phyloP scores from a whole-genome alignment of 805 yeast genomes.

The Metschnikowia aberdeeniae region DNA sequence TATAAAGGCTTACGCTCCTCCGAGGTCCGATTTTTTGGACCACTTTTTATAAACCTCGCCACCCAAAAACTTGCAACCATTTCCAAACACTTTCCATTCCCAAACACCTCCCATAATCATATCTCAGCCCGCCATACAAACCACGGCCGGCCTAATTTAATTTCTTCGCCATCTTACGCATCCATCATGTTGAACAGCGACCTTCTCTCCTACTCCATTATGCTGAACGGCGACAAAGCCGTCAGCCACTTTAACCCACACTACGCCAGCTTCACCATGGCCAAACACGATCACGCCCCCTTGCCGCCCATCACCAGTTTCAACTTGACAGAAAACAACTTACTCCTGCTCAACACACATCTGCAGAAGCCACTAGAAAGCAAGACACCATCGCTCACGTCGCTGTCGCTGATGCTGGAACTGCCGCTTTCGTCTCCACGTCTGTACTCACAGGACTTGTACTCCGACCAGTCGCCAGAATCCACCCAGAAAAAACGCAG shows the following conservation, averaged over 20 bases:
- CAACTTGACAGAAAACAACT: slow-evolving; percentile 19
- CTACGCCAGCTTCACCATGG: slow-evolving; percentile 12
- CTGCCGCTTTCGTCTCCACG: slow-evolving; percentile 20
- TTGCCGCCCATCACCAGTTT: slow-evolving; percentile 17
- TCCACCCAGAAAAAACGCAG: slow-evolving; percentile 32
- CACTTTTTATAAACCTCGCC: neutral
- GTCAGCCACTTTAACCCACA: slow-evolving; percentile 15
- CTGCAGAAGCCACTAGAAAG: slow-evolving; percentile 5
- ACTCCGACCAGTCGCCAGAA: neutral
- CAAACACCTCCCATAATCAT: neutral
- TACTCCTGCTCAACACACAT: slow-evolving; percentile 16
- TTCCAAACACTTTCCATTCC: neutral
- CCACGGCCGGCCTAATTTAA: too few species aligned
- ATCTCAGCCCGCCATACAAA: too few species aligned
- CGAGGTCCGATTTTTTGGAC: neutral
- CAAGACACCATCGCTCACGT: slow-evolving; percentile 18
- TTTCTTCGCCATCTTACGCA: too few species aligned
- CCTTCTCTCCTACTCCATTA: slow-evolving; percentile 37
- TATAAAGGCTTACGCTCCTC: slow-evolving; percentile 8
- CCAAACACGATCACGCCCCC: slow-evolving; percentile 4
- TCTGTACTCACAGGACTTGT: neutral
- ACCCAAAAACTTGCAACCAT: neutral
- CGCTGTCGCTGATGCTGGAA: slow-evolving; percentile 18
- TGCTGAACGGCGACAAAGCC: slow-evolving; percentile 26
- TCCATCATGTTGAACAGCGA: slow-evolving; percentile 20